Base-by-base conservation (phyloP, 2,329 filamentous ascomycete species). In the Exophiala sideris region DNA sequence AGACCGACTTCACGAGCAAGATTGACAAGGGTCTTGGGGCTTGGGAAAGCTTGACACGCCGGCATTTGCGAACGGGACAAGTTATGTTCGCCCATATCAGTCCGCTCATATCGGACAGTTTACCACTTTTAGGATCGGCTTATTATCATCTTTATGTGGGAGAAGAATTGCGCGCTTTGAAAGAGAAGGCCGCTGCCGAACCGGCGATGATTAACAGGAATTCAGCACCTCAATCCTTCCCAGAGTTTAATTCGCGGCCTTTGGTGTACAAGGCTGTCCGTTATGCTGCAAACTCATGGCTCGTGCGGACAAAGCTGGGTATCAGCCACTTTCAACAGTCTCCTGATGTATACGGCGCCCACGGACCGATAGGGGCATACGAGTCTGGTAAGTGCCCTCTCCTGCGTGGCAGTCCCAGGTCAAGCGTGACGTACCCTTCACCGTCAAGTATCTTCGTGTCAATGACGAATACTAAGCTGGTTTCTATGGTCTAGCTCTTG, bases 61-160 rank as follows among this genome's bases (percentile, higher is more conserved):
- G 41, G 2, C 41, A 45, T 45, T 29, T 29, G 18, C 41, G 20
- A 14, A 29, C 41, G 10, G 14, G 14, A 2, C 14, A 29, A 29
- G 41, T 45, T 14, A 20, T 29, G 20, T 45, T 20, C 20, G 24
- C 20, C 9, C 14, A 29, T 6, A 6, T 20, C 14, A 29, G 24
- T 24, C 41, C 41, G 12, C 41, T 45, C 14, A 20, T 45, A 6
- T 11, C 11, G 10, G 41, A 45, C 41, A 21, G 41, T 14, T 29
- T 45, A 20, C 14, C 41, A 12, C 20, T 45, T 21, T 5, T 45
- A 12, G 41, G 41, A 12, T 21, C 20, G 41, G 41, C 41, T 7
- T 45, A 45, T 29, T 45, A 45, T 29, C 41, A 45, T 29, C 41
- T 45, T 5, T 14, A 45, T 24, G 14, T 45, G 41, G 41, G 41